These are phyloP conservation scores for Bolboschoenus planiculmis DNA, from an alignment of 176 grass and related monocot species.

Conservation along the genomic window DNA sequence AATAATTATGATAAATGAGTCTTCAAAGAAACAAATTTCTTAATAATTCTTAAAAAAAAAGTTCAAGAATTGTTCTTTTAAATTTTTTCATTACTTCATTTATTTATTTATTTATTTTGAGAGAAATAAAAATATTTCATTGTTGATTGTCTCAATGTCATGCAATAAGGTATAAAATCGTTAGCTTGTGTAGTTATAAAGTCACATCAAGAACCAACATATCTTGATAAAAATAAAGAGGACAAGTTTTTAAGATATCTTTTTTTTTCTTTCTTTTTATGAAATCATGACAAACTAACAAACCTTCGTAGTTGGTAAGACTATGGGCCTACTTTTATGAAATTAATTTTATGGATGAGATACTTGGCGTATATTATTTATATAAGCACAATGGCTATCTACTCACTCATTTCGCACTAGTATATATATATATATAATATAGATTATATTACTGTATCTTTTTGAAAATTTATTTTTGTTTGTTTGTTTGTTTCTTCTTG, in stretches of 20 bases:
- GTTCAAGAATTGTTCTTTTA: too few relatives aligned
- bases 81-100: background rate
- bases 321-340: background rate
- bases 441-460: too few relatives aligned
- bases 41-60: background rate
- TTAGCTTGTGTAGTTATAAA: conserved; percentile 6
- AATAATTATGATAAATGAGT: too few relatives aligned
- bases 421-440: too few relatives aligned
- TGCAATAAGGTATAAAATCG: conserved; percentile 12
- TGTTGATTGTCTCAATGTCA: background rate
- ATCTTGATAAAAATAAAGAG: background rate
- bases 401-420: too few relatives aligned
- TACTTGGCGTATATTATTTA: background rate
- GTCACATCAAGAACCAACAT: background rate
- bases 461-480: too few relatives aligned
- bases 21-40: too few relatives aligned
- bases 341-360: background rate
- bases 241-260: background rate
- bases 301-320: conserved; percentile 18
- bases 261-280: background rate
- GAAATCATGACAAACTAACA: conserved; percentile 24
- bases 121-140: background rate
- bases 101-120: background rate
- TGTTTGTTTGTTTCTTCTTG: too few relatives aligned
- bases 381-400: background rate